Evolutionary conservation across 345 rosid genomes (phyloP).

Genomic region (Euphorbia peplus): DNA sequence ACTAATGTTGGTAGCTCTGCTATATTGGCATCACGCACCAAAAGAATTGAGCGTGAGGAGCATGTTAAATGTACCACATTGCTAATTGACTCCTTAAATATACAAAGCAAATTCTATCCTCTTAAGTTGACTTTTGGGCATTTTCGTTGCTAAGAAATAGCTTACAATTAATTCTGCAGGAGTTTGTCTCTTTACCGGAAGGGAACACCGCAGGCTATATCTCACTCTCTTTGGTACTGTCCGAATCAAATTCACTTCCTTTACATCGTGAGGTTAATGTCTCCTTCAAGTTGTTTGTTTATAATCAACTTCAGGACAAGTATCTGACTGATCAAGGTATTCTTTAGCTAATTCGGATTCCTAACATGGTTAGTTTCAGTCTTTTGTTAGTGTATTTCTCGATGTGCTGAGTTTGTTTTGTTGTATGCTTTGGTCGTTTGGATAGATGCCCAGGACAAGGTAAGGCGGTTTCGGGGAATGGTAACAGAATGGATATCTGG

Average conservation of each 20-base stretch:
- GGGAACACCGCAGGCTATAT: not conserved
- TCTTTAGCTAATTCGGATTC: no score
- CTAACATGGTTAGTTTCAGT: no score
- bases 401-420: not conserved
- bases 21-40: no score
- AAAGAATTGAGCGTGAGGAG: no score
- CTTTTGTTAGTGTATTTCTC: not conserved
- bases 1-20: no score
- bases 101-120: no score
- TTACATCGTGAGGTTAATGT: not conserved
- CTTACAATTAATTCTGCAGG: conserved; percentile 8
- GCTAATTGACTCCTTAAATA: no score
- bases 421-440: not conserved
- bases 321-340: conserved; percentile 15
- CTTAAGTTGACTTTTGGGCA: no score
- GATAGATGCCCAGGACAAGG: not conserved
- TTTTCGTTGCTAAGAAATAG: no score
- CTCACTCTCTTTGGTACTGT: conserved; percentile 3
- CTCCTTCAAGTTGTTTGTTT: conserved; percentile 7
- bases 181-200: conserved; percentile 6
- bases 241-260: not conserved
- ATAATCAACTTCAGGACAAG: conserved; percentile 1
- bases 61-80: no score
- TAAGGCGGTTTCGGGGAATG: not conserved
- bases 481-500: conserved; percentile 5